A percentile compares a stretch with the other conserved stretches of the same genome.
phyloP scores from a whole-genome alignment of 208 protist species.

The Wallacemonas sp. region DNA sequence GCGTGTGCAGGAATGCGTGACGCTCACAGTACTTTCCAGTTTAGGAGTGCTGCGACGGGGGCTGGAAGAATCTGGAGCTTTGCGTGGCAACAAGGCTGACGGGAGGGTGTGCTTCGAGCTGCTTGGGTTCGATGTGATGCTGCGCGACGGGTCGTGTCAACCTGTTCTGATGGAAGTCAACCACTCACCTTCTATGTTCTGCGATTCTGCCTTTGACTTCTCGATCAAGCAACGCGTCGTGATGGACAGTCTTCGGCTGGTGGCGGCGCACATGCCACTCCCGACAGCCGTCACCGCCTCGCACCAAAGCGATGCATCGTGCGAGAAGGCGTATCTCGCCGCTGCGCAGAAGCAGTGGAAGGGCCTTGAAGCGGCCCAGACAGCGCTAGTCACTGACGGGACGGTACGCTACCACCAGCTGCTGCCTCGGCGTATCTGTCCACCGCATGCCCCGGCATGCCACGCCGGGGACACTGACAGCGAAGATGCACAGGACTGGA shows the following conservation, averaged over 20 bases:
- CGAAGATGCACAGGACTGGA: conserved; percentile 16
- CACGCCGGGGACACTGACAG: neutral
- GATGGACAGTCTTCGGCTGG: conserved; percentile 58
- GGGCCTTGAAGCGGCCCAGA: neutral
- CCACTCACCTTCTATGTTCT: conserved; percentile 88
- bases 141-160: conserved; percentile 37
- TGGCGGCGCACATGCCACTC: conserved; percentile 47
- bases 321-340: neutral
- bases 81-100: conserved; percentile 42
- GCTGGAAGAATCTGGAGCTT: conserved; percentile 55
- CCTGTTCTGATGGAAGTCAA: conserved; percentile 91
- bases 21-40: conserved; percentile 86
- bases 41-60: conserved; percentile 70
- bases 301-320: conserved; percentile 1
- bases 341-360: conserved; percentile 3
- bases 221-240: conserved; percentile 72
- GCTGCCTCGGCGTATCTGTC: conserved; percentile 9
- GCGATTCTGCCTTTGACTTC: conserved; percentile 80
- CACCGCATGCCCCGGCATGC: neutral
- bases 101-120: conserved; percentile 82
- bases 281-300: conserved; percentile 12
- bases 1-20: conserved; percentile 53
- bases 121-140: conserved; percentile 89
- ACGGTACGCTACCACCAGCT: conserved; percentile 20
- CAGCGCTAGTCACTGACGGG: neutral